Evolutionary conservation across 306 rosid species (phyloP).

Genomic region (Mimosa bimucronata): DNA sequence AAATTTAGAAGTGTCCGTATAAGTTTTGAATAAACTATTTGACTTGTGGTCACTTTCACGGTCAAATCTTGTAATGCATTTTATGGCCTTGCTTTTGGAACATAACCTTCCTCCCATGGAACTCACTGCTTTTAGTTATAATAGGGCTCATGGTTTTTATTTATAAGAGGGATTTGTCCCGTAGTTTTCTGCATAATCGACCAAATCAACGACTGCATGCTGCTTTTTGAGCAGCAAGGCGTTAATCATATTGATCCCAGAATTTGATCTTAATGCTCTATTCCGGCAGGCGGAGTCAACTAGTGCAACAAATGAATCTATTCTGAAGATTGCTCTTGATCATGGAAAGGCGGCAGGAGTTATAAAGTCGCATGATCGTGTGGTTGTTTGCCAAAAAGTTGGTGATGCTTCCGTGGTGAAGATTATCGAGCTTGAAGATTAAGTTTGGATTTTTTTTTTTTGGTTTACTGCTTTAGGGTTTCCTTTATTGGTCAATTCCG

Average conservation of each 20-base stretch:
- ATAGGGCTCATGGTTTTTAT: background rate
- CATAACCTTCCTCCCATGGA: constrained; percentile 18
- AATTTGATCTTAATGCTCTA: background rate
- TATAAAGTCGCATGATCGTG: constrained; percentile 89
- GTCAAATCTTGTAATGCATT: too few species aligned
- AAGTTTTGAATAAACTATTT: background rate
- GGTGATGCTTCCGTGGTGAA: constrained; percentile 96
- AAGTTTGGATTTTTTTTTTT: constrained; percentile 22
- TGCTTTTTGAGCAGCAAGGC: background rate
- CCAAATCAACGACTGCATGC: background rate
- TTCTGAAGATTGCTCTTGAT: constrained; percentile 93
- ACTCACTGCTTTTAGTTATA: too few species aligned
- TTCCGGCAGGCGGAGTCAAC: constrained; percentile 88
- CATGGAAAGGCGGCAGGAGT: constrained; percentile 88
- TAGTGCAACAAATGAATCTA: constrained; percentile 79
- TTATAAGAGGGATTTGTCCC: background rate
- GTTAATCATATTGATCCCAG: background rate
- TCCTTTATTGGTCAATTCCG: constrained; percentile 20
- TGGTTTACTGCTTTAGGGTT: constrained; percentile 11
- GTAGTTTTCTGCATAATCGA: background rate
- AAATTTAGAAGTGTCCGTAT: background rate
- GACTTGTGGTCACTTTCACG: background rate
- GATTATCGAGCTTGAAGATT: constrained; percentile 98
- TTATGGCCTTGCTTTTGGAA: too few species aligned
- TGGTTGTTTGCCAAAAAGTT: constrained; percentile 94